Evolutionary conservation across 2,329 filamentous ascomycete species (phyloP).

Genomic region (Eutypella sp.): DNA sequence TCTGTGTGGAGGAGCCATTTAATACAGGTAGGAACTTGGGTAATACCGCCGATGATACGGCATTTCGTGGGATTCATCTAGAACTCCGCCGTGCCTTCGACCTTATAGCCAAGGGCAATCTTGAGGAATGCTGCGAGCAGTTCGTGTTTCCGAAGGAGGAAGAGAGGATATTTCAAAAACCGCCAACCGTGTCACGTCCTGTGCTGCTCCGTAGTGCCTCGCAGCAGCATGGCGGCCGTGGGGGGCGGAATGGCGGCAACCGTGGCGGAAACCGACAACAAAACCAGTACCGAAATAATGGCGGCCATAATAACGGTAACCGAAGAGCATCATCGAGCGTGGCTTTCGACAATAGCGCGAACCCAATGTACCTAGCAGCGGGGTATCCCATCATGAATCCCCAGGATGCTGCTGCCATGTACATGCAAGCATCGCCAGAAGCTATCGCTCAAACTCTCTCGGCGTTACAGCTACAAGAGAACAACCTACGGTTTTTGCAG

Average conservation of each 20-base stretch:
- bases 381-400: slow-evolving; percentile 37
- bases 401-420: slow-evolving; percentile 45
- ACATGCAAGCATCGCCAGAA: slow-evolving; percentile 37
- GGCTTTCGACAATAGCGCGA: slow-evolving; percentile 42
- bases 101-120: slow-evolving; percentile 69
- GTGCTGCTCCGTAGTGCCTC: slow-evolving; percentile 57
- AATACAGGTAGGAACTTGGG: slow-evolving; percentile 84
- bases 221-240: slow-evolving; percentile 48
- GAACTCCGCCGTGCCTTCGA: slow-evolving; percentile 88
- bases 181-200: slow-evolving; percentile 49
- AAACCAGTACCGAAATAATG: slow-evolving; percentile 31
- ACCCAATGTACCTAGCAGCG: slow-evolving; percentile 34
- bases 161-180: slow-evolving; percentile 54
- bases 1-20: slow-evolving; percentile 97
- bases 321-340: slow-evolving; percentile 51
- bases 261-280: slow-evolving; percentile 44
- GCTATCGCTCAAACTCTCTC: slow-evolving; percentile 39
- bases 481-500: slow-evolving; percentile 39
- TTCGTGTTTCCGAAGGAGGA: slow-evolving; percentile 87
- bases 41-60: slow-evolving; percentile 93
- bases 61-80: slow-evolving; percentile 84
- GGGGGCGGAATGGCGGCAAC: slow-evolving; percentile 39
- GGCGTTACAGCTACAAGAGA: slow-evolving; percentile 42
- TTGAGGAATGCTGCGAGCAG: slow-evolving; percentile 80
- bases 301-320: slow-evolving; percentile 36